These are phyloP conservation scores for Pelargonium australe DNA, from an alignment of 441 rosid species.

Conservation along the genomic window DNA sequence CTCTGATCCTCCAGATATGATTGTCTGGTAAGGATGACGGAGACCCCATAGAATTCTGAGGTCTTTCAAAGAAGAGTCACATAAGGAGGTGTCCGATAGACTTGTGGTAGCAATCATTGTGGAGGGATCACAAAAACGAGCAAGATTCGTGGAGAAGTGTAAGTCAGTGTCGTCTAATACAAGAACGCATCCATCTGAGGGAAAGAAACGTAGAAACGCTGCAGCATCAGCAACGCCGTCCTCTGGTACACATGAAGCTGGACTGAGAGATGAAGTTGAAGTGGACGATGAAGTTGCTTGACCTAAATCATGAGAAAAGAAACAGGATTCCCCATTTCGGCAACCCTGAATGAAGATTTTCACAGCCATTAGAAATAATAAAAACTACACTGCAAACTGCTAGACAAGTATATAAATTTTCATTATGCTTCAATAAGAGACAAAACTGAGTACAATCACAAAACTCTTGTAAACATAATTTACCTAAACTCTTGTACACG, in stretches of 20 bases:
- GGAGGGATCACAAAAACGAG: constrained; percentile 41
- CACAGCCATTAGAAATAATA: constrained; percentile 15
- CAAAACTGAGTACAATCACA: no score
- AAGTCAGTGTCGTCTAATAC: constrained; percentile 62
- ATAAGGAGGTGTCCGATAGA: constrained; percentile 37
- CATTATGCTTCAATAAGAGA: neutral
- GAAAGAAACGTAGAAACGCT: constrained; percentile 45
- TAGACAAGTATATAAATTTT: neutral
- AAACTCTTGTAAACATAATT: no score
- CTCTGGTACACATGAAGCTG: constrained; percentile 52
- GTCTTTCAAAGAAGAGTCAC: constrained; percentile 34
- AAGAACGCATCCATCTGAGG: constrained; percentile 55
- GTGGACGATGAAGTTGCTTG: constrained; percentile 20
- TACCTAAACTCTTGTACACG: no score
- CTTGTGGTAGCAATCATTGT: constrained; percentile 59
- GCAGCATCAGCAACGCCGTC: constrained; percentile 37
- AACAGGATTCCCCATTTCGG: constrained; percentile 65
- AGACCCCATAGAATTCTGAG: constrained; percentile 64
- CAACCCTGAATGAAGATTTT: constrained; percentile 66
- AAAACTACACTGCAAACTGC: neutral
- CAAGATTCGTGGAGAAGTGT: constrained; percentile 56
- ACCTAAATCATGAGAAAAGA: constrained; percentile 55
- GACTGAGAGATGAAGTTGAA: constrained; percentile 22
- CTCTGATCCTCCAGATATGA: constrained; percentile 37
- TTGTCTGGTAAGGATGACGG: constrained; percentile 54